These are phyloP conservation scores for Clarireedia paspali DNA, from an alignment of 2,329 filamentous ascomycete genomes.

Conservation along the genomic window DNA sequence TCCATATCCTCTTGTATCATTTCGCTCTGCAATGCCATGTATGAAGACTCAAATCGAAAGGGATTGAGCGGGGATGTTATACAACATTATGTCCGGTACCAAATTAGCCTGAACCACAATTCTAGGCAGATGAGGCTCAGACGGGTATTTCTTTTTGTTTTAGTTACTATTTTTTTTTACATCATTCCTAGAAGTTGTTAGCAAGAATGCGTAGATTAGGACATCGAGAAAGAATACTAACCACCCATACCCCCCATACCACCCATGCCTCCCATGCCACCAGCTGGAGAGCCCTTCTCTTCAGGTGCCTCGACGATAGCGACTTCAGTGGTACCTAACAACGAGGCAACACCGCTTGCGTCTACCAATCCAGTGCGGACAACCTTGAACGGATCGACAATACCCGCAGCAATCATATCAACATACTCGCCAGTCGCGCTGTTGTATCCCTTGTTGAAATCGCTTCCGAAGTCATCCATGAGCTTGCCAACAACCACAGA, in stretches of 20 bases:
- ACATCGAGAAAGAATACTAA: constrained; percentile 14
- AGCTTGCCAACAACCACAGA: constrained; percentile 97
- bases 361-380: constrained; percentile 94
- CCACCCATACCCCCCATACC: constrained; percentile 44
- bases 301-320: constrained; percentile 97
- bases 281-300: constrained; percentile 64
- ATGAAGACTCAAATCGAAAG: constrained; percentile 25
- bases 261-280: constrained; percentile 61
- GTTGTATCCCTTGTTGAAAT: constrained; percentile 99
- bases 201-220: background rate
- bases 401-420: constrained; percentile 95
- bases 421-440: constrained; percentile 96
- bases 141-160: constrained; percentile 26
- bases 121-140: constrained; percentile 10
- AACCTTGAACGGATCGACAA: constrained; percentile 98
- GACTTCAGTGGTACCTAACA: constrained; percentile 96
- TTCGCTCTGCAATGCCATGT: constrained; percentile 22
- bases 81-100: constrained; percentile 20
- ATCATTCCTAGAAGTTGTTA: constrained; percentile 26
- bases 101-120: constrained; percentile 2
- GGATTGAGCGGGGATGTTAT: constrained; percentile 27
- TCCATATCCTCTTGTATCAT: constrained; percentile 16
- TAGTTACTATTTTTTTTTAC: constrained; percentile 18
- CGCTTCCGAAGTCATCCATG: constrained; percentile 79
- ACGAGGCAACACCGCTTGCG: constrained; percentile 89